phyloP scores from a whole-genome alignment of 192 early-diverging fungal genomes.

The Podila minutissima region DNA sequence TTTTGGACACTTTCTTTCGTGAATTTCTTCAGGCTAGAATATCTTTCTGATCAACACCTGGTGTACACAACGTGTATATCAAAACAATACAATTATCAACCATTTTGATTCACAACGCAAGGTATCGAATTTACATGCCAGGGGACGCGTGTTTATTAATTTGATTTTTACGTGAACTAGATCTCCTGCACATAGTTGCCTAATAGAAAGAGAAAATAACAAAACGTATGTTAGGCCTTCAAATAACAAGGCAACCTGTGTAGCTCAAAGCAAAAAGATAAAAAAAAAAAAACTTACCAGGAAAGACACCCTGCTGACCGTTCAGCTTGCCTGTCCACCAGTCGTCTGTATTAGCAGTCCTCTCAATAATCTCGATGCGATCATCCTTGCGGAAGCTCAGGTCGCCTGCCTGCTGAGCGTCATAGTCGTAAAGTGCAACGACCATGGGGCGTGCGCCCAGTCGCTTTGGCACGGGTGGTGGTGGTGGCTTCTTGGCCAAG shows the following conservation, averaged over 20 bases:
- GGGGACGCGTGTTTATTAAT: background rate
- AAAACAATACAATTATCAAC: too few relatives aligned
- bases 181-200: constrained; percentile 35
- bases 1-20: too few relatives aligned
- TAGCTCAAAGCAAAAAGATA: background rate
- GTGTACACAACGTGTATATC: too few relatives aligned
- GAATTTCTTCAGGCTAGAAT: too few relatives aligned
- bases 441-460: constrained; percentile 57
- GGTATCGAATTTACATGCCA: too few relatives aligned
- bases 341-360: constrained; percentile 70
- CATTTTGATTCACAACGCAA: too few relatives aligned
- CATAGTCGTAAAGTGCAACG: constrained; percentile 81
- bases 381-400: constrained; percentile 77
- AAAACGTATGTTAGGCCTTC: too few relatives aligned
- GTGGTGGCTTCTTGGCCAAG: constrained; percentile 40
- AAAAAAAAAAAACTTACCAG: constrained; percentile 59
- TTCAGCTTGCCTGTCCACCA: constrained; percentile 86
- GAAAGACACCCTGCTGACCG: constrained; percentile 74
- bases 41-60: too few relatives aligned
- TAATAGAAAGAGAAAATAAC: background rate
- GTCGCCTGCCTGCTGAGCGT: constrained; percentile 78
- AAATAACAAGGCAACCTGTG: background rate
- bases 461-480: constrained; percentile 43
- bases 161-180: constrained; percentile 3
- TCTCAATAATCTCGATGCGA: constrained; percentile 73